Percentiles rank a stretch among this genome's conserved stretches.
Evolutionary conservation across 805 yeast species (phyloP).

Genomic region (Candida suzukii): DNA sequence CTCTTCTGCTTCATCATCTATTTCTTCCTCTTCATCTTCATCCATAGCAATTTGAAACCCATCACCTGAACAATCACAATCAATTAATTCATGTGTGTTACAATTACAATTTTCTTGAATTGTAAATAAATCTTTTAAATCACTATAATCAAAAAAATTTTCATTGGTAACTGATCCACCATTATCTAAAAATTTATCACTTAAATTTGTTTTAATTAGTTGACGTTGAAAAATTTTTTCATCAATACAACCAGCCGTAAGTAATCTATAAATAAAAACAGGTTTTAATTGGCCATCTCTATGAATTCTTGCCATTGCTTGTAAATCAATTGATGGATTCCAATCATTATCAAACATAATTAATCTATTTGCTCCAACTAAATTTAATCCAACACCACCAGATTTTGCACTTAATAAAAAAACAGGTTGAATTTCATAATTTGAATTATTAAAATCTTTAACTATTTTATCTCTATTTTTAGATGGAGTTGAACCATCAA

Average conservation of each 20-base stretch:
- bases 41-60: conserved; percentile 30
- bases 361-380: conserved; percentile 84
- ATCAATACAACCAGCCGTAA: conserved; percentile 91
- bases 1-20: conserved; percentile 4
- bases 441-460: conserved; percentile 52
- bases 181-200: conserved; percentile 58
- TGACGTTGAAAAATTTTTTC: conserved; percentile 94
- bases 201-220: conserved; percentile 70
- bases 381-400: conserved; percentile 89
- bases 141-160: conserved; percentile 62
- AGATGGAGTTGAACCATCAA: conserved; percentile 82
- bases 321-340: conserved; percentile 91
- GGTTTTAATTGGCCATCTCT: conserved; percentile 85
- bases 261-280: conserved; percentile 76
- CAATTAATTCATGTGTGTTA: conserved; percentile 74
- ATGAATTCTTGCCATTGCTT: conserved; percentile 93
- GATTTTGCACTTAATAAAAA: conserved; percentile 83
- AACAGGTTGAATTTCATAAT: conserved; percentile 38
- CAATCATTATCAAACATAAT: conserved; percentile 90
- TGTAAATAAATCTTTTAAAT: conserved; percentile 69
- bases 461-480: conserved; percentile 61
- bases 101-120: conserved; percentile 41
- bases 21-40: conserved; percentile 7
- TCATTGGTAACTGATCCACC: conserved; percentile 35
- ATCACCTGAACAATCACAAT: conserved; percentile 52